Percentiles rank a stretch among this genome's conserved stretches.
Conservation (phyloP, 257 asterid species). For the Cruciata laevipes region DNA sequence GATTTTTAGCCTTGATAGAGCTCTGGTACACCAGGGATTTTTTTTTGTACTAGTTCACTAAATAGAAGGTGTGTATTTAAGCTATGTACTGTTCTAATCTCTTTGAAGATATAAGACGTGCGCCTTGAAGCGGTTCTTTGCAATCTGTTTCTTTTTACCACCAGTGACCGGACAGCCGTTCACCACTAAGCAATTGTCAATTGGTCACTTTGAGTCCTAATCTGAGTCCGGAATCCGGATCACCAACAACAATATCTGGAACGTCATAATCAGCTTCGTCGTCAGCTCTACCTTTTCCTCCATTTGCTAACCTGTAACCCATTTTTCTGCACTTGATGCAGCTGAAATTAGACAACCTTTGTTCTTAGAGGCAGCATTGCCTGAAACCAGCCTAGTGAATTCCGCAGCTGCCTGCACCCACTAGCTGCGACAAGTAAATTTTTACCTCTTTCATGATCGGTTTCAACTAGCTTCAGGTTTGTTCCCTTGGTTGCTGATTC, state of each 20-base stretch:
- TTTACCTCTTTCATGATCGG: slow-evolving; percentile 4
- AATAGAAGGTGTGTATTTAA: no score
- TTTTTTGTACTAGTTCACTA: no score
- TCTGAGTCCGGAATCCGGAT: slow-evolving; percentile 81
- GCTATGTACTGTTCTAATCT: no score
- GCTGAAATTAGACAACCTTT: slow-evolving; percentile 14
- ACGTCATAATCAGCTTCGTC: slow-evolving; percentile 41
- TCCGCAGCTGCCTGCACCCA: neutral
- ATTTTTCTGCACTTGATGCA: neutral
- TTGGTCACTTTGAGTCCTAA: no score
- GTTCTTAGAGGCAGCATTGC: slow-evolving; percentile 15
- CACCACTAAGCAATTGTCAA: neutral
- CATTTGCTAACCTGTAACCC: neutral
- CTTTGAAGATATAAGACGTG: no score
- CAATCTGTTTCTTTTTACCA: no score
- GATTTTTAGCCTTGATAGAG: no score
- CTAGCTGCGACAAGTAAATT: slow-evolving; percentile 8
- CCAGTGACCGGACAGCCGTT: neutral
- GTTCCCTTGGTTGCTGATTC: slow-evolving; percentile 23
- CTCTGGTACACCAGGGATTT: no score
- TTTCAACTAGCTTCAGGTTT: slow-evolving; percentile 12
- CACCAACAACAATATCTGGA: slow-evolving; percentile 70
- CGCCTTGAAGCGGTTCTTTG: no score
- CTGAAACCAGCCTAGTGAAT: slow-evolving; percentile 8
- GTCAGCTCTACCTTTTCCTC: slow-evolving; percentile 9